phyloP scores from a whole-genome alignment of 1,139 yeast genomes.

The Pichia sp. region DNA sequence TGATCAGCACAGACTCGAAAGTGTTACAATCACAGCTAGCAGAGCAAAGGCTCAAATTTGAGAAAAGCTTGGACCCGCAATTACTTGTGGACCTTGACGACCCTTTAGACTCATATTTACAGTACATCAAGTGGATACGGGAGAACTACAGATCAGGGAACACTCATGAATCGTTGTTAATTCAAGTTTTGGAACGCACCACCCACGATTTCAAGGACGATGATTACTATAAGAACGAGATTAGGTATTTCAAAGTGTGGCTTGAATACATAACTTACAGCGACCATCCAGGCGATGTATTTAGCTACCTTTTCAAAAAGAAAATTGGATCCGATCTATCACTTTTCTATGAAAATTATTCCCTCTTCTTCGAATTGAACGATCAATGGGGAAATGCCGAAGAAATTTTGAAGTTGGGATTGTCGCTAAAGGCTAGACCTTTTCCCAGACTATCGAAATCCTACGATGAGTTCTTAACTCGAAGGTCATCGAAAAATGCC shows the following conservation, averaged over 20 bases:
- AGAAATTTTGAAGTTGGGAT: conserved; percentile 59
- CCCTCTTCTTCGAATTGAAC: conserved; percentile 54
- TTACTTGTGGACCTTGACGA: conserved; percentile 62
- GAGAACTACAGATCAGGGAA: conserved; percentile 65
- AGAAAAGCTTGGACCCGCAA: conserved; percentile 30
- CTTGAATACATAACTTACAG: conserved; percentile 64
- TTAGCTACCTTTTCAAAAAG: conserved; percentile 66
- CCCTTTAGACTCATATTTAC: conserved; percentile 69
- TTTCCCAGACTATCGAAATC: conserved; percentile 47
- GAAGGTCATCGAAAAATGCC: conserved; percentile 26
- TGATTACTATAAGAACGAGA: conserved; percentile 69
- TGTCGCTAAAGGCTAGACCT: conserved; percentile 63
- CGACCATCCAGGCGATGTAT: conserved; percentile 70
- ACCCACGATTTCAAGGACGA: conserved; percentile 66
- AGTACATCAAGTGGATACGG: conserved; percentile 73
- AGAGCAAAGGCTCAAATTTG: conserved; percentile 36
- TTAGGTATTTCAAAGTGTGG: conserved; percentile 79
- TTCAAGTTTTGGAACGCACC: conserved; percentile 65
- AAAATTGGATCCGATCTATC: conserved; percentile 69
- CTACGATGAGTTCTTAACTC: conserved; percentile 43
- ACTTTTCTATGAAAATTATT: conserved; percentile 76
- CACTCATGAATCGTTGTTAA: conserved; percentile 61
- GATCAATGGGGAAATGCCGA: conserved; percentile 56
- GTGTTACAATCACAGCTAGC: conserved; percentile 33
- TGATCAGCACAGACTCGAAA: conserved; percentile 35